Evolutionary conservation across 768 basidiomycete species (phyloP).

Genomic region (Pleurotus citrinopileatus): DNA sequence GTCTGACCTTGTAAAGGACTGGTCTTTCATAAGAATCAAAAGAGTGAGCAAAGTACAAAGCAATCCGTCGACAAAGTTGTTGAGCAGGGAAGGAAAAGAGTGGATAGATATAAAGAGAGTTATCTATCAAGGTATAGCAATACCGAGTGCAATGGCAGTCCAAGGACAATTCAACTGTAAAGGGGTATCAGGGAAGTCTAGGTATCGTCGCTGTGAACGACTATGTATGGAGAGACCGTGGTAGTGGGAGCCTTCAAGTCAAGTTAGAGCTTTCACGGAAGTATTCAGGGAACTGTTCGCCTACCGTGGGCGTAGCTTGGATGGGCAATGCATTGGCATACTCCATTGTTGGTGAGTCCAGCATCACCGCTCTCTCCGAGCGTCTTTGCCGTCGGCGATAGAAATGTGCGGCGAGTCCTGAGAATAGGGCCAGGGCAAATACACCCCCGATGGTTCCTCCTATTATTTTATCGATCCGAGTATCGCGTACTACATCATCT

Average conservation of each 20-base stretch:
- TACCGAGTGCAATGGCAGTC: not conserved
- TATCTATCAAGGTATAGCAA: not conserved
- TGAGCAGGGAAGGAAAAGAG: not conserved
- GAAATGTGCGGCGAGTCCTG: not conserved
- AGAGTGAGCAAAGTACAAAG: too few species aligned
- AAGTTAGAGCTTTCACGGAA: too few species aligned
- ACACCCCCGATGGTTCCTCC: constrained; percentile 8
- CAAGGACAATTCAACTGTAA: not conserved
- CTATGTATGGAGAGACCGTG: not conserved
- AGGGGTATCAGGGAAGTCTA: not conserved
- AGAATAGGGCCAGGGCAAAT: not conserved
- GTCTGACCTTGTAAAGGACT: too few species aligned
- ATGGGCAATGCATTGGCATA: too few species aligned
- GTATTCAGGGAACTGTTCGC: too few species aligned
- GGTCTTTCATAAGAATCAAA: too few species aligned
- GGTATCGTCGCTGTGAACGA: constrained; percentile 3
- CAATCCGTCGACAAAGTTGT: too few species aligned
- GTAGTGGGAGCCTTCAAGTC: too few species aligned
- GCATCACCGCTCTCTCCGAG: not conserved
- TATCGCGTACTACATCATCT: not conserved
- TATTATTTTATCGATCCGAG: constrained; percentile 8
- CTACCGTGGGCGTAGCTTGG: too few species aligned
- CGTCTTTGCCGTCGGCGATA: not conserved
- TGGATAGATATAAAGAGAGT: not conserved
- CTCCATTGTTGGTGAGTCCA: constrained; percentile 3